Evolutionary conservation across 768 basidiomycete genomes (phyloP).

Genomic region (Amanita thiersii): DNA sequence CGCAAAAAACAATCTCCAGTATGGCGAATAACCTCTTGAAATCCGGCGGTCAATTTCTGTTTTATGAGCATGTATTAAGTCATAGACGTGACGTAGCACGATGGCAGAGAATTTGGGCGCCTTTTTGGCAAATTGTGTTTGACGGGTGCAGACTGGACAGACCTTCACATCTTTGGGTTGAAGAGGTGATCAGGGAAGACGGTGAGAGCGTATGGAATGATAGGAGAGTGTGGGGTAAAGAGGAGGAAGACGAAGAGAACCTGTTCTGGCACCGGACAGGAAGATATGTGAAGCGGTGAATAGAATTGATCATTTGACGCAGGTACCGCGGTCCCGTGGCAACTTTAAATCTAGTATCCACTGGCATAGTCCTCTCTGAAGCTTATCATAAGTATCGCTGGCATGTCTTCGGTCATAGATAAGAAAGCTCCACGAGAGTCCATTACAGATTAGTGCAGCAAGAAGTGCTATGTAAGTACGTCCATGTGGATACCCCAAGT

Average conservation of each 20-base stretch:
- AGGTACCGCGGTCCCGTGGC: too few relatives aligned
- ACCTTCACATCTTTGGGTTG: constrained; percentile 42
- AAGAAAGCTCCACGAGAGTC: too few relatives aligned
- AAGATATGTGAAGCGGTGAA: constrained; percentile 39
- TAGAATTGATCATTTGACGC: too few relatives aligned
- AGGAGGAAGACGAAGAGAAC: constrained; percentile 45
- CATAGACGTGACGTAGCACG: constrained; percentile 44
- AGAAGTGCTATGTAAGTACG: too few relatives aligned
- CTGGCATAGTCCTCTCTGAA: too few relatives aligned
- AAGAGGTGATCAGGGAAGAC: constrained; percentile 20
- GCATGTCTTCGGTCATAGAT: too few relatives aligned
- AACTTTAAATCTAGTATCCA: too few relatives aligned
- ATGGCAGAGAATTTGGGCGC: constrained; percentile 74
- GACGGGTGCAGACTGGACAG: constrained; percentile 62
- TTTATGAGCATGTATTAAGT: constrained; percentile 65
- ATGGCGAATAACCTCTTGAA: constrained; percentile 48
- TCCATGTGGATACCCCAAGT: too few relatives aligned
- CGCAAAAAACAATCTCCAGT: constrained; percentile 34
- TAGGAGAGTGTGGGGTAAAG: constrained; percentile 35
- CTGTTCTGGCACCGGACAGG: constrained; percentile 58
- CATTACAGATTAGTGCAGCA: too few relatives aligned
- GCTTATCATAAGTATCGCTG: too few relatives aligned
- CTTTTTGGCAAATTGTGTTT: constrained; percentile 51
- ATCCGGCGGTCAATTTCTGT: constrained; percentile 56
- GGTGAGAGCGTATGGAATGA: constrained; percentile 41